phyloP scores from a whole-genome alignment of 2,329 filamentous ascomycete genomes.

The Claviceps fusiformis region DNA sequence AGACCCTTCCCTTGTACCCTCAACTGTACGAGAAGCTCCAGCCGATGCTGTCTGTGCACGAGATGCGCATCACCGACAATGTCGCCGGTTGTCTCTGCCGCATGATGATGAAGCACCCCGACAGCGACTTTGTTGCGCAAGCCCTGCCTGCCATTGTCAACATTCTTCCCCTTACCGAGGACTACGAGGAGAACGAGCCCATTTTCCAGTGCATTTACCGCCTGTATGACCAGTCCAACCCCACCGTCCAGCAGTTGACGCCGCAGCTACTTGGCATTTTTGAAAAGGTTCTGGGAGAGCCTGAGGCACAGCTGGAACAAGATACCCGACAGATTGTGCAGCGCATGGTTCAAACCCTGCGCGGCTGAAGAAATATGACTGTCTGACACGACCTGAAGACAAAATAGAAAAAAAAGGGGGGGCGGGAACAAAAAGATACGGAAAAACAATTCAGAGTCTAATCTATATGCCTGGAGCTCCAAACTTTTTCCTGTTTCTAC shows the following conservation, averaged over 20 bases:
- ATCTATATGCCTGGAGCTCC: not conserved
- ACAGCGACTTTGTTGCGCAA: slow-evolving; percentile 64
- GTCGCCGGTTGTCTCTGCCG: slow-evolving; percentile 81
- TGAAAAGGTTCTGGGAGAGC: slow-evolving; percentile 56
- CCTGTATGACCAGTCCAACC: slow-evolving; percentile 61
- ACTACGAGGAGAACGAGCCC: slow-evolving; percentile 92
- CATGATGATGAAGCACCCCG: slow-evolving; percentile 83
- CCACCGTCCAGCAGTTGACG: slow-evolving; percentile 56
- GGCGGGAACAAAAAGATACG: not conserved
- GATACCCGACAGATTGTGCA: slow-evolving; percentile 55
- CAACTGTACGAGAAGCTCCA: slow-evolving; percentile 77
- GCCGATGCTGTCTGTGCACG: slow-evolving; percentile 62
- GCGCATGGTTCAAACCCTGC: slow-evolving; percentile 42
- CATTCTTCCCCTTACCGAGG: slow-evolving; percentile 76
- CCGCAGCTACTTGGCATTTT: slow-evolving; percentile 57
- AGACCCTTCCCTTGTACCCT: slow-evolving; percentile 62
- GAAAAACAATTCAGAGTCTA: not conserved
- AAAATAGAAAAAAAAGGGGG: not conserved
- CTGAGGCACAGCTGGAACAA: slow-evolving; percentile 61
- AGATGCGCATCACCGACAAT: slow-evolving; percentile 81
- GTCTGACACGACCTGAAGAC: not conserved
- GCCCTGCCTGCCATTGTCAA: slow-evolving; percentile 70
- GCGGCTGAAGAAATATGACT: not conserved
- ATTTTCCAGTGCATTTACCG: slow-evolving; percentile 83
- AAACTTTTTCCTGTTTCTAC: not conserved